Evolutionary conservation across 1,139 yeast species (phyloP).

Genomic region (Pneumocystis wakefieldiae): DNA sequence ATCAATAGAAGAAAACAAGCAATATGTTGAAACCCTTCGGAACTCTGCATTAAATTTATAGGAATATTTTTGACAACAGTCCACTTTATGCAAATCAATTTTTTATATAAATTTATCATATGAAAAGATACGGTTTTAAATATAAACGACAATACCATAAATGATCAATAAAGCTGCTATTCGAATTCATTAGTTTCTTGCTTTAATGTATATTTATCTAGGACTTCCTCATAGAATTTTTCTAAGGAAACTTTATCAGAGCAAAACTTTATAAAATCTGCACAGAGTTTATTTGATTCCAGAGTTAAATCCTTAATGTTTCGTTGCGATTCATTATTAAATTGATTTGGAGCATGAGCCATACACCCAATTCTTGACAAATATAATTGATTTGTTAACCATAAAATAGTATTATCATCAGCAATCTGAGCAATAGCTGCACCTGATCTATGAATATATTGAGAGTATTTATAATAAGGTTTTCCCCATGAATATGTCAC

Average conservation of each 20-base stretch:
- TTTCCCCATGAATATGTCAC: slow-evolving; percentile 82
- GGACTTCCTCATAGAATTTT: not conserved
- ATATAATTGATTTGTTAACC: slow-evolving; percentile 11
- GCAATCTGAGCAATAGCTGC: slow-evolving; percentile 77
- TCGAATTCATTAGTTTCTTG: not conserved
- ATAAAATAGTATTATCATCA: slow-evolving; percentile 29
- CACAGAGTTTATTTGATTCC: not conserved
- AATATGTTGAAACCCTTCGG: not conserved
- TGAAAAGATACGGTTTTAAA: not conserved
- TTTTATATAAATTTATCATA: not conserved
- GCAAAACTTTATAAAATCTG: not conserved
- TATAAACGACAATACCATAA: not conserved
- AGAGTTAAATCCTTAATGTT: not conserved
- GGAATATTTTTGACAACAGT: not conserved
- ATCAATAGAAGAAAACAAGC: not conserved
- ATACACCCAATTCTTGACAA: slow-evolving; percentile 6
- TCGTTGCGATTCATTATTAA: not conserved
- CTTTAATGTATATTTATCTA: not conserved
- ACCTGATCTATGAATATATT: slow-evolving; percentile 80
- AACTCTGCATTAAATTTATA: not conserved
- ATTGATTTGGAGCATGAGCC: not conserved
- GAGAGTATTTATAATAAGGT: slow-evolving; percentile 68
- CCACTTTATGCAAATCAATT: not conserved
- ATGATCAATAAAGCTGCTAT: not conserved
- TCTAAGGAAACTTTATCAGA: not conserved